Evolutionary conservation across 257 asterid species (phyloP).

Genomic region (Salvia splendens): DNA sequence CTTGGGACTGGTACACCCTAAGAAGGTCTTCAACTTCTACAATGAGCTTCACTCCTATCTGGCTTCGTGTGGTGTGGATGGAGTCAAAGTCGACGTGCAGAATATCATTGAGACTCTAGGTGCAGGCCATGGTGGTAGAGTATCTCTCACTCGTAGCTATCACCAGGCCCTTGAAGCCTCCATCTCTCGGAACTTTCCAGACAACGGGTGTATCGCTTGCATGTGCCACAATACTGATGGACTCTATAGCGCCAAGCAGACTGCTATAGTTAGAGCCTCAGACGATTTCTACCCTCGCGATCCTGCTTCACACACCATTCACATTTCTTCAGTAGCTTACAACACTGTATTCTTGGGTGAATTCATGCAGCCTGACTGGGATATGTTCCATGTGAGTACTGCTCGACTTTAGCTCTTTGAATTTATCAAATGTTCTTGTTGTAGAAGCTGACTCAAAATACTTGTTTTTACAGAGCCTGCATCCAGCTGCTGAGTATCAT

Average conservation of each 20-base stretch:
- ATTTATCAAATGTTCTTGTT: background rate
- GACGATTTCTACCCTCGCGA: constrained; percentile 94
- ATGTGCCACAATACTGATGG: constrained; percentile 98
- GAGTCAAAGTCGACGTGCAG: constrained; percentile 98
- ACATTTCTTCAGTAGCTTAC: constrained; percentile 85
- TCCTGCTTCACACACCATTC: constrained; percentile 94
- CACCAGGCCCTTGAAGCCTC: constrained; percentile 95
- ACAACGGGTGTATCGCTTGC: constrained; percentile 90
- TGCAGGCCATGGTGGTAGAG: constrained; percentile 97
- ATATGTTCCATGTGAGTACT: constrained; percentile 82
- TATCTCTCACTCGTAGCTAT: constrained; percentile 85
- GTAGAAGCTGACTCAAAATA: background rate
- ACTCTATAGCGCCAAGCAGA: constrained; percentile 75
- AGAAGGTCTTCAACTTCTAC: constrained; percentile 84
- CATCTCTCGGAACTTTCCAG: constrained; percentile 70
- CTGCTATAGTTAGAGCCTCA: constrained; percentile 86
- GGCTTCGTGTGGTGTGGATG: constrained; percentile 93
- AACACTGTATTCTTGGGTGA: constrained; percentile 86
- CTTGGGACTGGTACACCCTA: constrained; percentile 87
- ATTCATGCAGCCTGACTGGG: constrained; percentile 97
- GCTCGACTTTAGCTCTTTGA: background rate
- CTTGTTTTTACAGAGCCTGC: constrained; percentile 66
- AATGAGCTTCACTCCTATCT: constrained; percentile 90
- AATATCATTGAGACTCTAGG: constrained; percentile 97
- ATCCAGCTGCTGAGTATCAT: constrained; percentile 89